These are phyloP conservation scores for Aspergillus campestris DNA, from an alignment of 495 filamentous ascomycete genomes.

Conservation along the genomic window DNA sequence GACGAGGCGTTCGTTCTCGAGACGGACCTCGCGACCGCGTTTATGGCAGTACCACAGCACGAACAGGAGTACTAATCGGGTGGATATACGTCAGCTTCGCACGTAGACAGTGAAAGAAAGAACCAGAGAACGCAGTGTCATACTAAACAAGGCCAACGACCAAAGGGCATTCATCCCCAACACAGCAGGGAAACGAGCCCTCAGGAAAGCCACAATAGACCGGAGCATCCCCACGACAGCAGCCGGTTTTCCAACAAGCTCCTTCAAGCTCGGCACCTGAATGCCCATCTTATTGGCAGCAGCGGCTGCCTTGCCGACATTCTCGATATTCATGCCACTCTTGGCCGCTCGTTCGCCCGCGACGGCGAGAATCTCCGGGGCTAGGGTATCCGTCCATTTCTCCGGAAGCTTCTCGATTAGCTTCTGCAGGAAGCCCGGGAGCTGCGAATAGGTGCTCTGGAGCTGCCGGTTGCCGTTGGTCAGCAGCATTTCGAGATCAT, in stretches of 20 bases:
- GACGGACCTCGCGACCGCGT: constrained; percentile 72
- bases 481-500: constrained; percentile 75
- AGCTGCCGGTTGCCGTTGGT: constrained; percentile 71
- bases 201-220: constrained; percentile 76
- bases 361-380: constrained; percentile 71
- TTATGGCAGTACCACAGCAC: constrained; percentile 98
- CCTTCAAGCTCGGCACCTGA: constrained; percentile 56
- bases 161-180: constrained; percentile 78
- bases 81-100: not conserved
- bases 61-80: constrained; percentile 64
- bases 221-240: constrained; percentile 73
- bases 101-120: not conserved
- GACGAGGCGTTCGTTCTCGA: constrained; percentile 60
- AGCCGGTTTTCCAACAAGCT: constrained; percentile 78
- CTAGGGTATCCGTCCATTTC: constrained; percentile 64
- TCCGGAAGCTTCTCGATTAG: constrained; percentile 77
- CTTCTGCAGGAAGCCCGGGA: constrained; percentile 79
- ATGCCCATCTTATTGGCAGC: constrained; percentile 44
- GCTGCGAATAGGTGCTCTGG: constrained; percentile 62
- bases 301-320: constrained; percentile 39
- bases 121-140: constrained; percentile 16
- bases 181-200: constrained; percentile 75
- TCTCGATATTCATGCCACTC: constrained; percentile 53
- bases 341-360: constrained; percentile 61
- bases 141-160: constrained; percentile 77